Conservation (phyloP, 1,139 yeast genomes). For the Scheffersomyces insectosa region DNA sequence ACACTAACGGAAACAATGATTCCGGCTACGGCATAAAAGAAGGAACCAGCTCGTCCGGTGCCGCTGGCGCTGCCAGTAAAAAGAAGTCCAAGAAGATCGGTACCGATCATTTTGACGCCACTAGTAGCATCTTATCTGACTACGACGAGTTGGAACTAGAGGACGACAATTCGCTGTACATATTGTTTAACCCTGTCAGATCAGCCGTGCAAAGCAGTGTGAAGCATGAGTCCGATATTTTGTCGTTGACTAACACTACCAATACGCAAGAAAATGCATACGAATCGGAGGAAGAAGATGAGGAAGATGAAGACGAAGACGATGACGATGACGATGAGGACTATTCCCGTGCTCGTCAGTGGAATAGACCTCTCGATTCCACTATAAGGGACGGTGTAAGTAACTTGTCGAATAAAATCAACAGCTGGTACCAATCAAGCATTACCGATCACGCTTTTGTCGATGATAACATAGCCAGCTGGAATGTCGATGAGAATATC, state of each 20-base stretch:
- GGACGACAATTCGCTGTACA: constrained; percentile 44
- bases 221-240: constrained; percentile 35
- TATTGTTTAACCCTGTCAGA: constrained; percentile 38
- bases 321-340: constrained; percentile 14
- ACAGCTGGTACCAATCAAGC: constrained; percentile 23
- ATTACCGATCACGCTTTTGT: constrained; percentile 17
- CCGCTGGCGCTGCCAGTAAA: neutral
- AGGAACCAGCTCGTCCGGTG: constrained; percentile 2
- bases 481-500: constrained; percentile 45
- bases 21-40: constrained; percentile 3
- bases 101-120: constrained; percentile 12
- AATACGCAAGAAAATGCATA: constrained; percentile 5
- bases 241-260: constrained; percentile 37
- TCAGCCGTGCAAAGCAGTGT: constrained; percentile 7
- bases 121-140: constrained; percentile 22
- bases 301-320: constrained; percentile 18
- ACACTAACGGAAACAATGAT: constrained; percentile 1
- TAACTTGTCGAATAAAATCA: constrained; percentile 22
- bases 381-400: neutral
- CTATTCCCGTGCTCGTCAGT: neutral
- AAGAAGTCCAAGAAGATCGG: neutral
- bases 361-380: neutral
- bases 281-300: constrained; percentile 7
- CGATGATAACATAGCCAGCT: constrained; percentile 46
- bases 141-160: constrained; percentile 15